Percentiles rank a stretch among this genome's conserved stretches.
Conservation (phyloP, 2,329 filamentous ascomycete genomes). For the Botrytis fragariae region DNA sequence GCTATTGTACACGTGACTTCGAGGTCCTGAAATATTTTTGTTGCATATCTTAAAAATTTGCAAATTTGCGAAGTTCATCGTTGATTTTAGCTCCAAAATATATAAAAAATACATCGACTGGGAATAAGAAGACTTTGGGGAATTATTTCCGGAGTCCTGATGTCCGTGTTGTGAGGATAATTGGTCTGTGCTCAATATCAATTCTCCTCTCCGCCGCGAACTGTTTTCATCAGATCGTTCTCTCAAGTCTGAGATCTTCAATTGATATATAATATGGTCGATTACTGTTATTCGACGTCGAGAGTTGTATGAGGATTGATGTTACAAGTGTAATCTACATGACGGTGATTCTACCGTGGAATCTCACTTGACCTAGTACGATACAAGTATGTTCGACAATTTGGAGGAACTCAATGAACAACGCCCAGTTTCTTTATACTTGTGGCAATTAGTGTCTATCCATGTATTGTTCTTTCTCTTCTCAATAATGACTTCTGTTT, state of each 20-base stretch:
- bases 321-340: not conserved
- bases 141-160: not conserved
- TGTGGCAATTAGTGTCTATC: not conserved
- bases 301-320: not conserved
- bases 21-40: not conserved
- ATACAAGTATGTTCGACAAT: not conserved
- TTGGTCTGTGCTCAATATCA: not conserved
- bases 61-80: not conserved
- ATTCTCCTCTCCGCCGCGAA: not conserved
- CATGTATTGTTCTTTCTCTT: not conserved
- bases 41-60: not conserved
- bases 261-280: not conserved
- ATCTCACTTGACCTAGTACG: not conserved
- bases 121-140: not conserved
- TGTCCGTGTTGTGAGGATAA: not conserved
- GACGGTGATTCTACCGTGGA: not conserved
- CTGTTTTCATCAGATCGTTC: not conserved
- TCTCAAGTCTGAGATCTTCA: not conserved
- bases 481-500: not conserved
- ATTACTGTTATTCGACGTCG: not conserved
- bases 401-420: not conserved
- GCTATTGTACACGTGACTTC: not conserved
- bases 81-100: not conserved
- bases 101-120: not conserved
- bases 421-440: not conserved